These are phyloP conservation scores for Cercospora citrullina DNA, from an alignment of 2,329 filamentous ascomycete genomes.

Conservation along the genomic window DNA sequence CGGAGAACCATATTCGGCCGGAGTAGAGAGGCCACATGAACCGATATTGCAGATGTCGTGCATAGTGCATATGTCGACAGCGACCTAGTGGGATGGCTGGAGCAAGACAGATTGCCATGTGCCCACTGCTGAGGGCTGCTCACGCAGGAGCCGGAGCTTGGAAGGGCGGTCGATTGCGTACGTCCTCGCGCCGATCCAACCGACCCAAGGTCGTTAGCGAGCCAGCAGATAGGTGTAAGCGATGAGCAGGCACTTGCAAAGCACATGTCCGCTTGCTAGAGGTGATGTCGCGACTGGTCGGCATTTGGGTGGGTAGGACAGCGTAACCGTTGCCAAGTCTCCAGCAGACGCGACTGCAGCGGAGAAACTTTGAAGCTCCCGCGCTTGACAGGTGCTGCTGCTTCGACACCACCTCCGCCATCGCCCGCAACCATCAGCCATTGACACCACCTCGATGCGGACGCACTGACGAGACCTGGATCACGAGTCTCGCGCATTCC, in stretches of 20 bases:
- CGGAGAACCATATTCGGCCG: not conserved
- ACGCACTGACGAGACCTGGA: not conserved
- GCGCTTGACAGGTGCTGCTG: not conserved
- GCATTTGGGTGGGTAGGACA: not conserved
- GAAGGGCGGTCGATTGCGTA: not conserved
- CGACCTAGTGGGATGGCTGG: not conserved
- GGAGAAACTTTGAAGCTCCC: slow-evolving; percentile 1
- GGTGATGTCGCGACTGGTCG: not conserved
- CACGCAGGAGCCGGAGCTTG: not conserved
- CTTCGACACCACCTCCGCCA: not conserved
- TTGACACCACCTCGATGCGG: not conserved
- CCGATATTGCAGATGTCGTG: slow-evolving; percentile 11
- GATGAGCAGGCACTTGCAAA: not conserved
- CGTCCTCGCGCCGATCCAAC: not conserved
- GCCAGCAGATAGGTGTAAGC: not conserved
- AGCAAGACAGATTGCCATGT: slow-evolving; percentile 14
- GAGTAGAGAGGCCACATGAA: slow-evolving; percentile 3
- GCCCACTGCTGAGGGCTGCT: not conserved
- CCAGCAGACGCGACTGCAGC: not conserved
- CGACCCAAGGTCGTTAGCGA: not conserved
- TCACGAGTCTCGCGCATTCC: not conserved
- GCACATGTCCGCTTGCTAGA: not conserved
- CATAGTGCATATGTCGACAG: slow-evolving; percentile 2
- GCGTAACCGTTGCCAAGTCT: not conserved
- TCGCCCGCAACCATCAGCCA: not conserved